A percentile compares a stretch with the other conserved stretches of the same genome.
Evolutionary conservation across 257 asterid genomes (phyloP).

Genomic region (Solanum chiquidenum): DNA sequence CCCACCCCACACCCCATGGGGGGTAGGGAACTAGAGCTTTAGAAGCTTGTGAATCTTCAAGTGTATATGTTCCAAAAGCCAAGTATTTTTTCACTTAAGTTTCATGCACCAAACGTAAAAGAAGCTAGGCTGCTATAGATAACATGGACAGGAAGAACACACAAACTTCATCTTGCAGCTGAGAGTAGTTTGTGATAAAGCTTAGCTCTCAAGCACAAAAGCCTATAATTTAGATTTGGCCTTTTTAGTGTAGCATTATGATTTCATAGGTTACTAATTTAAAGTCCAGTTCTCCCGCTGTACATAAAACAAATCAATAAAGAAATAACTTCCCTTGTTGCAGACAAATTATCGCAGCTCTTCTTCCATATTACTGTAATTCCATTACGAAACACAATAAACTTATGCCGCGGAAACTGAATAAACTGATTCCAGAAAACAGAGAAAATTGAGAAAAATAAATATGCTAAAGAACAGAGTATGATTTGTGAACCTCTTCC

Average conservation of each 20-base stretch:
- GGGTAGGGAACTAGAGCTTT: not conserved
- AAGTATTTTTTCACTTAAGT: not conserved
- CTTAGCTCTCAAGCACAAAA: not conserved
- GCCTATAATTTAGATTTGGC: not conserved
- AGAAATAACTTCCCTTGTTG: not conserved
- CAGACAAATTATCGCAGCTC: not conserved
- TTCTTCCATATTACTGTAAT: not conserved
- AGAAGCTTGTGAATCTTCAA: not conserved
- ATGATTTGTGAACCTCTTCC: conserved; percentile 60
- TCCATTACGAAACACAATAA: not conserved
- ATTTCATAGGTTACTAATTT: not conserved
- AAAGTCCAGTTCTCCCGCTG: not conserved
- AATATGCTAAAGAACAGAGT: not conserved
- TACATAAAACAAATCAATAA: not conserved
- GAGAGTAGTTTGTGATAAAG: not conserved
- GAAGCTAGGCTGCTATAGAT: not conserved
- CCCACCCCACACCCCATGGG: not conserved
- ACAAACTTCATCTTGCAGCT: not conserved
- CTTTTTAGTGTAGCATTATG: not conserved
- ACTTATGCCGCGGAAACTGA: not conserved
- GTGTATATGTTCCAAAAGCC: not conserved
- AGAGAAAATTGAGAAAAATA: not conserved
- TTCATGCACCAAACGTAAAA: not conserved
- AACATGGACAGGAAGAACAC: not conserved
- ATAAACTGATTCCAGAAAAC: not conserved